Evolutionary conservation across 164 flowering plant species (phyloP), one percentile per base, ranked within the genome.

Genomic region (Tinospora cordifolia): DNA sequence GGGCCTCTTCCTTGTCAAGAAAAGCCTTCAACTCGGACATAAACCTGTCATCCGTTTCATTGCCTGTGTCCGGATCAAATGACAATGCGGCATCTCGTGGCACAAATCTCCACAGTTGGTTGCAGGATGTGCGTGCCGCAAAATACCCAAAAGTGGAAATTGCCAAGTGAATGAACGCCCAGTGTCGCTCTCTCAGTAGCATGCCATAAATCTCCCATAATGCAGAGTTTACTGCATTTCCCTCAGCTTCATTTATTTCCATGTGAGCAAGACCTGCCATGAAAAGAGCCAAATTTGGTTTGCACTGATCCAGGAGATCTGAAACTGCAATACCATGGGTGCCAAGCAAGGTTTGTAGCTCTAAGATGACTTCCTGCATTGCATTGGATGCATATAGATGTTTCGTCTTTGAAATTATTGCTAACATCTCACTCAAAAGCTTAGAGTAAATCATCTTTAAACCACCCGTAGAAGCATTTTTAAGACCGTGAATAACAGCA

Each of bases 81-180:
- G 98, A 88, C 38, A 94, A 91, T 72, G 98, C 90, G 15, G 99
- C 98, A 82, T 87, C 80, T 9, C 75, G 77, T 8, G 98, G 97
- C 65, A 92, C 85, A 77, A 94, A 94, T 77, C 90, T 85, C 98
- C 97, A 92, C n/a, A 94, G 81, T 72, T 90, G 85, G 70, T 75
- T 78, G 75, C 97, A 94, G 39, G 81, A 71, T 49, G 96, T 90
- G 24, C 83, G 91, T 12, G 87, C 87, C 26, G 97, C 91, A 79
- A 94, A 94, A 79, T 88, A 81, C 58, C 96, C 98, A 73, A 94
- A 92, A 60, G 96, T 80, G 5, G 88, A 38, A 38, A 89, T 73
- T 34, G 88, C 90, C 71, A 92, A 77, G 80, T 94, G 94, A 73
- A 81, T 81, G 36, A 89, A 73, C 22, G 90, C 93, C 98, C 98